Percentiles rank a stretch among this genome's conserved stretches.
Evolutionary conservation across 1,139 yeast genomes (phyloP).

Genomic region (Diutina siamensis): DNA sequence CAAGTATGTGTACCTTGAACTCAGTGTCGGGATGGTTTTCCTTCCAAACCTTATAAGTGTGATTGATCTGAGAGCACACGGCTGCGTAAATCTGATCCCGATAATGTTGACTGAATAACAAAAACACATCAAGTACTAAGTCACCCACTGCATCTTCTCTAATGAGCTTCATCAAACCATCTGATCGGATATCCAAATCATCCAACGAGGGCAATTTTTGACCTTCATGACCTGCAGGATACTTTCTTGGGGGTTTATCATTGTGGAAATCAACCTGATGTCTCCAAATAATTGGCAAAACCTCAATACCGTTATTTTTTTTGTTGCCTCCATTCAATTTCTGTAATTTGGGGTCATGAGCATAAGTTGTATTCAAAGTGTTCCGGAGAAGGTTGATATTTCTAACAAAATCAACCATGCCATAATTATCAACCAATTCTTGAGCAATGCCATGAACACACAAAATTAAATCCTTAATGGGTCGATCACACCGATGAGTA

Average conservation of each 20-base stretch:
- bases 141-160: conserved; percentile 56
- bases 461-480: conserved; percentile 62
- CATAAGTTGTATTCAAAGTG: conserved; percentile 46
- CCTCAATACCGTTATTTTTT: conserved; percentile 55
- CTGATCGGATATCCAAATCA: conserved; percentile 69
- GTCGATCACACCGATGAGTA: not conserved
- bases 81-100: conserved; percentile 49
- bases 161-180: conserved; percentile 48
- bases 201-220: conserved; percentile 47
- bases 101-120: conserved; percentile 74
- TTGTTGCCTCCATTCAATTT: conserved; percentile 20
- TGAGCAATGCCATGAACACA: conserved; percentile 96
- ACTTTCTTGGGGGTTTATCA: conserved; percentile 18
- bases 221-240: conserved; percentile 19
- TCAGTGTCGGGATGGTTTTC: conserved; percentile 61
- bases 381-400: conserved; percentile 63
- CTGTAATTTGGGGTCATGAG: conserved; percentile 31
- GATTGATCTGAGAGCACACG: conserved; percentile 61
- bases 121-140: conserved; percentile 71
- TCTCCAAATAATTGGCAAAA: conserved; percentile 70
- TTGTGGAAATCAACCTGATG: conserved; percentile 57
- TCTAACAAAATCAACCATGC: conserved; percentile 78
- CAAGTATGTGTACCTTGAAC: conserved; percentile 74
- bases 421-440: conserved; percentile 65
- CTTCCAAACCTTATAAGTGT: conserved; percentile 47